A percentile compares a stretch with the other conserved stretches of the same genome.
Conservation (phyloP, 225 moss, liverwort and hornwort species). For the Pleurozium schreberi region DNA sequence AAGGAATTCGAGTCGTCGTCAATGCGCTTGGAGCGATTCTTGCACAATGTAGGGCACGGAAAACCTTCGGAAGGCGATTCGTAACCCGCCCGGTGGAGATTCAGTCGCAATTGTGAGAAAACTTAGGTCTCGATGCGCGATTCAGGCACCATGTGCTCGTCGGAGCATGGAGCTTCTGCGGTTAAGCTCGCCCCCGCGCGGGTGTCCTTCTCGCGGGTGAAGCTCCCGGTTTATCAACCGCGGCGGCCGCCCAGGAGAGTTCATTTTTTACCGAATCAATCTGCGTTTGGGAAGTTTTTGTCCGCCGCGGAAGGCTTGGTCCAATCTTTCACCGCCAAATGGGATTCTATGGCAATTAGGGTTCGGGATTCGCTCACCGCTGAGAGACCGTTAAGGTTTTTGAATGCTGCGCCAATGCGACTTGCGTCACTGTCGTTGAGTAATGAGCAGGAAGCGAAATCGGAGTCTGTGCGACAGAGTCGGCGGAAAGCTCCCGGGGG, state of each 20-base stretch:
- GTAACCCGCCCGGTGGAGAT: neutral
- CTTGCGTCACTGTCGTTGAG: conserved; percentile 36
- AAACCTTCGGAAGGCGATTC: neutral
- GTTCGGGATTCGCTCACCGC: conserved; percentile 37
- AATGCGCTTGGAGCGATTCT: neutral
- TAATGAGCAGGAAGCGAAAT: conserved; percentile 11
- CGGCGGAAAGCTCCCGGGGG: conserved; percentile 43
- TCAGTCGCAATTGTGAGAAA: neutral
- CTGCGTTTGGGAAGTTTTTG: conserved; percentile 39
- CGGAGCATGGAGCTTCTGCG: neutral
- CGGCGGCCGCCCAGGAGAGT: neutral
- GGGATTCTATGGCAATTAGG: conserved; percentile 38
- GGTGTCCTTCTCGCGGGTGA: conserved; percentile 72
- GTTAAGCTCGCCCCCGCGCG: conserved; percentile 37
- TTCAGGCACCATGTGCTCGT: conserved; percentile 33
- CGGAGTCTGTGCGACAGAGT: conserved; percentile 36
- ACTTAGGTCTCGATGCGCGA: neutral
- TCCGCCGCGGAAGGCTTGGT: conserved; percentile 53
- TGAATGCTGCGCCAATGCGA: neutral
- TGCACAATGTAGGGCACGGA: conserved; percentile 2
- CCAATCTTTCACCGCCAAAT: conserved; percentile 47
- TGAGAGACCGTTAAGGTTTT: conserved; percentile 14
- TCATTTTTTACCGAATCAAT: neutral
- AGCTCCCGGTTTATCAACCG: conserved; percentile 35
- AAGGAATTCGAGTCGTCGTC: neutral